Conservation (phyloP, 768 basidiomycete genomes). For the Phanerochaete sordida region DNA sequence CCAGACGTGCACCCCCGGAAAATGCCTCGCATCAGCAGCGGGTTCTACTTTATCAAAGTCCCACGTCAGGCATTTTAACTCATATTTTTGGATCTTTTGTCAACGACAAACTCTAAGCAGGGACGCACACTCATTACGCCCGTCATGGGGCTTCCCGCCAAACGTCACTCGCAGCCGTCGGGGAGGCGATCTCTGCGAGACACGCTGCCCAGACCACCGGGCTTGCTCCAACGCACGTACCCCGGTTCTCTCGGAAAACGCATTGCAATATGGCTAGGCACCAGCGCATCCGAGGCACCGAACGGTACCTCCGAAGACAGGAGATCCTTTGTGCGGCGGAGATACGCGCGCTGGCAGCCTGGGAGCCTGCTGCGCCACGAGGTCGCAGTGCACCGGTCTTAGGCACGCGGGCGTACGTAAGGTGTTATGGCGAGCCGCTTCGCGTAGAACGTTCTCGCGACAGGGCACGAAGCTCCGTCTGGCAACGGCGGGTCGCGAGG, state of each 20-base stretch:
- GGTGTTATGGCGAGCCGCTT: not conserved
- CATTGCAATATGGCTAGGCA: not conserved
- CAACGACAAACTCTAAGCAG: too few relatives aligned
- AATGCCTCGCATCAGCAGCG: too few relatives aligned
- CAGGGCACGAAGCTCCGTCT: not conserved
- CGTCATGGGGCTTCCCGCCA: too few relatives aligned
- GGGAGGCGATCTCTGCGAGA: not conserved
- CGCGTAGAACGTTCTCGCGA: not conserved
- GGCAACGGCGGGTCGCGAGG: not conserved
- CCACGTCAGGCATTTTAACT: too few relatives aligned
- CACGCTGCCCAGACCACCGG: not conserved
- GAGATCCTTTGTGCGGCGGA: not conserved
- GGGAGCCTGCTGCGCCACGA: not conserved
- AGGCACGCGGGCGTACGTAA: not conserved
- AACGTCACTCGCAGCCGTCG: too few relatives aligned
- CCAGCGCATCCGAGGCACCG: not conserved
- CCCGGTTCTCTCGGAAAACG: not conserved
- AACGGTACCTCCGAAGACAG: not conserved
- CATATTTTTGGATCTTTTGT: too few relatives aligned
- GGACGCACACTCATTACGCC: too few relatives aligned
- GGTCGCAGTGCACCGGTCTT: not conserved
- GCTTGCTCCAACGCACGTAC: not conserved
- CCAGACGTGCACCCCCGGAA: too few relatives aligned
- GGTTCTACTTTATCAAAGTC: too few relatives aligned
- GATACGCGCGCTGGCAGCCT: not conserved